Evolutionary conservation across 768 basidiomycete species (phyloP).

Genomic region (Thelephora aurantiotincta): DNA sequence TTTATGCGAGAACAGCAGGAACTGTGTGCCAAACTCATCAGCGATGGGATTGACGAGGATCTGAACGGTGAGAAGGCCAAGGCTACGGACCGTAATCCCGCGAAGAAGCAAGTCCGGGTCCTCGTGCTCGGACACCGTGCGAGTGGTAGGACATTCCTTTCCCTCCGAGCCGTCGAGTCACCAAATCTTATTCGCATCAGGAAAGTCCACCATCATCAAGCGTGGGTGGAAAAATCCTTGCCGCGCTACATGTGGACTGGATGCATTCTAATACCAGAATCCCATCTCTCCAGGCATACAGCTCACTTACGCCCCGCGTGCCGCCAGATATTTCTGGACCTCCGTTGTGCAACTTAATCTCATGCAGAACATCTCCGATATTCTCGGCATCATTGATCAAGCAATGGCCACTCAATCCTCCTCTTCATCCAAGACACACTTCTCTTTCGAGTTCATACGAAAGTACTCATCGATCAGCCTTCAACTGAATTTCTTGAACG

Average conservation of each 20-base stretch:
- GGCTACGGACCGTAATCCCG: slow-evolving; percentile 42
- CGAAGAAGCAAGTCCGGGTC: slow-evolving; percentile 41
- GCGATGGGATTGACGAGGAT: slow-evolving; percentile 67
- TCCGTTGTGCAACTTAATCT: slow-evolving; percentile 70
- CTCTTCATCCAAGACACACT: slow-evolving; percentile 14
- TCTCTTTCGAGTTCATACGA: neutral
- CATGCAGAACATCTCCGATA: slow-evolving; percentile 53
- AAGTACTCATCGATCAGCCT: neutral
- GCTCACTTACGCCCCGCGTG: slow-evolving; percentile 63
- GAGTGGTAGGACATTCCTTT: slow-evolving; percentile 27
- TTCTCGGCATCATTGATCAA: slow-evolving; percentile 26
- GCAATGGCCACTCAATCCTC: slow-evolving; percentile 34
- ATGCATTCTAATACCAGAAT: neutral
- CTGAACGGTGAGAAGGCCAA: slow-evolving; percentile 44
- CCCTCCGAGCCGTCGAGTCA: no score
- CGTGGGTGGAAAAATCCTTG: slow-evolving; percentile 26
- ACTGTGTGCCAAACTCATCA: slow-evolving; percentile 44
- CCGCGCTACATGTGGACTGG: neutral
- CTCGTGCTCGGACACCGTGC: slow-evolving; percentile 60
- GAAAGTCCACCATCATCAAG: slow-evolving; percentile 70
- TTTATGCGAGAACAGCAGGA: slow-evolving; percentile 43
- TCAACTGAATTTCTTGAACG: neutral
- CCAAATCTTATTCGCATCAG: slow-evolving; percentile 7
- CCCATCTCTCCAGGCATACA: slow-evolving; percentile 43
- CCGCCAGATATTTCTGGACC: slow-evolving; percentile 60